These are phyloP conservation scores for Mycena filopes DNA, from an alignment of 768 basidiomycete species.

Conservation along the genomic window DNA sequence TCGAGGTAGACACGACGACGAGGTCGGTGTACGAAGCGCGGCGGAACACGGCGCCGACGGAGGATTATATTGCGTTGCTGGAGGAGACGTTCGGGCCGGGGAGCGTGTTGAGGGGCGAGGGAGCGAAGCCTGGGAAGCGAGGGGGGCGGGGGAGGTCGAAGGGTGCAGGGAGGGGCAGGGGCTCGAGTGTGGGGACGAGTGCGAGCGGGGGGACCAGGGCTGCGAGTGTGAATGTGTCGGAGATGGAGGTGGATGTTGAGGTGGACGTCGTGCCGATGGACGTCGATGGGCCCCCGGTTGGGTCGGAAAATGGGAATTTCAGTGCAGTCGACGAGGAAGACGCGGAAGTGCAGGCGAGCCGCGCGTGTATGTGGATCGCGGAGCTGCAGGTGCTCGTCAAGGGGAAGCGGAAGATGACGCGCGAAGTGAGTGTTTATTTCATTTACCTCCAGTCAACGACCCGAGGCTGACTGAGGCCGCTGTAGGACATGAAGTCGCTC, in stretches of 20 bases:
- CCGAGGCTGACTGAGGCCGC: no score
- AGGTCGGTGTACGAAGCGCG: conserved; percentile 1
- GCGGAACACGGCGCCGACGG: conserved; percentile 20
- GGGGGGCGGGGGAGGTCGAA: background rate
- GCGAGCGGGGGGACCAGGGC: background rate
- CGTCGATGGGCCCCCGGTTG: no score
- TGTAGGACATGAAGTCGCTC: conserved; percentile 8
- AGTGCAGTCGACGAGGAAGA: background rate
- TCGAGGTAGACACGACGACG: background rate
- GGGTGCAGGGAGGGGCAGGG: background rate
- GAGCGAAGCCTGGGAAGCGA: conserved; percentile 2
- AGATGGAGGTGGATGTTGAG: conserved; percentile 2
- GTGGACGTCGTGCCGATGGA: conserved; percentile 1
- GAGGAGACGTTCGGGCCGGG: conserved; percentile 30
- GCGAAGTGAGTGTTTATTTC: conserved; percentile 18
- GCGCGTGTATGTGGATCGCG: conserved; percentile 12
- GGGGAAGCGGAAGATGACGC: conserved; percentile 16
- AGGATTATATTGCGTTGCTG: conserved; percentile 18
- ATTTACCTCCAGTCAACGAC: no score
- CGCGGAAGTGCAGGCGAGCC: background rate
- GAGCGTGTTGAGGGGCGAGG: conserved; percentile 22
- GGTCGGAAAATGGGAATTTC: no score
- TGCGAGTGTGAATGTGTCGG: background rate
- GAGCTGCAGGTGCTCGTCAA: conserved; percentile 16
- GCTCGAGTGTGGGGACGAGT: background rate